phyloP scores from a whole-genome alignment of 805 yeast species.

The Starmerella tilneyi region DNA sequence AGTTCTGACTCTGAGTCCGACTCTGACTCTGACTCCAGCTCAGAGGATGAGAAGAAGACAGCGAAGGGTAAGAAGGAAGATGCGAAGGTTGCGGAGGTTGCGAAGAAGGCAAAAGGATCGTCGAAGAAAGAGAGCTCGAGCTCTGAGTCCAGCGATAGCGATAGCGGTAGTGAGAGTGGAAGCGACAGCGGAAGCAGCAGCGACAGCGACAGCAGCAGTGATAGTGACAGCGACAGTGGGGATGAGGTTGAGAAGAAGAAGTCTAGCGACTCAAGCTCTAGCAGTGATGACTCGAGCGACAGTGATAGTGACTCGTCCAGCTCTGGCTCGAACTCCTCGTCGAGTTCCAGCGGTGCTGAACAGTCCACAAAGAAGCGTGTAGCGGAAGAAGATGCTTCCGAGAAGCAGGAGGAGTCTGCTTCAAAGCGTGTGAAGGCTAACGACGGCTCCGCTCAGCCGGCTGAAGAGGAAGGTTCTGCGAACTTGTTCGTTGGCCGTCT shows the following conservation, averaged over 20 bases:
- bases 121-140: constrained; percentile 17
- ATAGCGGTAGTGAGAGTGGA: not conserved
- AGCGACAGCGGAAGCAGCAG: not conserved
- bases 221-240: constrained; percentile 27
- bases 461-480: constrained; percentile 51
- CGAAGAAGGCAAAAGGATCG: constrained; percentile 15
- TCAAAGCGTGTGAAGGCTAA: constrained; percentile 36
- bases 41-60: constrained; percentile 16
- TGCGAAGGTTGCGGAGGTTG: no score
- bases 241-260: constrained; percentile 25
- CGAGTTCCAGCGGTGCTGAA: constrained; percentile 28
- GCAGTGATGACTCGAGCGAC: constrained; percentile 22
- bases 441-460: constrained; percentile 22
- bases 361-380: constrained; percentile 18
- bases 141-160: constrained; percentile 10
- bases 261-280: constrained; percentile 17
- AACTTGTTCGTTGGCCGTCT: constrained; percentile 94
- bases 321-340: constrained; percentile 25
- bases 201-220: not conserved
- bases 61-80: not conserved
- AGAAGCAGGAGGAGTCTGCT: constrained; percentile 32
- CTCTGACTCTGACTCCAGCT: constrained; percentile 28
- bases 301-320: constrained; percentile 19
- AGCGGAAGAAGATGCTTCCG: constrained; percentile 25
- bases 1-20: constrained; percentile 25